Base-by-base conservation (phyloP, 2,329 filamentous ascomycete species). In the Fusarium sp. region DNA sequence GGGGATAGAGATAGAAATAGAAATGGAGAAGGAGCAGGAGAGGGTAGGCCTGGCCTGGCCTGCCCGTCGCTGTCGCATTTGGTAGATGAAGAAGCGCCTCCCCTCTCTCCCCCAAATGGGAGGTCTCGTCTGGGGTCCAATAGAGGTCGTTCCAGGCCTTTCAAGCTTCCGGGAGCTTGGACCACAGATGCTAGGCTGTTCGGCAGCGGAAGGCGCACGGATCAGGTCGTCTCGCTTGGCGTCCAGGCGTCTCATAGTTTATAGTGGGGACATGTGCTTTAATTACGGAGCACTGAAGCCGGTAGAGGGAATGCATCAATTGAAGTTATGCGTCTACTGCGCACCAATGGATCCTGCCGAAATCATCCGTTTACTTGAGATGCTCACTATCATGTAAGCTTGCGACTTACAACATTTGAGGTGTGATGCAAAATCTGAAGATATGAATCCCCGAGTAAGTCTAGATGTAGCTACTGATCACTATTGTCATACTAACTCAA, bases 161-260 rank as follows among this genome's bases (percentile, higher is more conserved):
- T 67, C 53, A 73, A 76, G 73, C 73, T 76, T 68, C 65, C 68
- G 67, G 68, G 70, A 75, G 74, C 73, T 76, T 75, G 73, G 74
- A 73, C 74, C 72, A 71, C 4, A 21, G 24, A 47, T 55, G 51
- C 45, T 63, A 61, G 62, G 70, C 62, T 53, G 48, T 49, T 63
- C 65, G 62, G 70, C 62, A 73, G 56, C 61, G 65, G 70, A 69
- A 36, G 56, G 45, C 45, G 65, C 62, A 59, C 67, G 67, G 66
- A 36, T 58, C 70, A 67, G 9, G 12, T 7, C 26, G 36, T 52
- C 58, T 69, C 60, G 60, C 58, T 64, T 63, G 26, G 26, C 26
- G 26, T 28, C 26, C n/a, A n/a, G 62, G 56, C 30, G 9, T 26
- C 24, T 9, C 24, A 59, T 68, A 50, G 50, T 56, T 38, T 10